Evolutionary conservation across 2,329 filamentous ascomycete genomes (phyloP).

Genomic region (Nemania abortiva): DNA sequence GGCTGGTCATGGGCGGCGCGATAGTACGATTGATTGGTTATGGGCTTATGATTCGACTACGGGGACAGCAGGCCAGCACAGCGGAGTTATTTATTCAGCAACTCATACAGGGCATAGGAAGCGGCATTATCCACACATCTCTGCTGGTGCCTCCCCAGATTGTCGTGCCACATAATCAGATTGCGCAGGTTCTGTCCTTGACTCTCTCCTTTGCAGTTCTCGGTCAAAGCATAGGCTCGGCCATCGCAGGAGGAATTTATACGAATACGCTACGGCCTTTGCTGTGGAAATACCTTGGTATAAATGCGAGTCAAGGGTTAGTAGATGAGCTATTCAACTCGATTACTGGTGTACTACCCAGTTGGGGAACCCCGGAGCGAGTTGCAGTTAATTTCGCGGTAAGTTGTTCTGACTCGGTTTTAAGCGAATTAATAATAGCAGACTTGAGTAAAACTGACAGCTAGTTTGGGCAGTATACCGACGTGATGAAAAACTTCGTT

Average conservation of each 20-base stretch:
- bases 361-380: not conserved
- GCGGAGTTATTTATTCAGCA: not conserved
- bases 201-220: not conserved
- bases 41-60: not conserved
- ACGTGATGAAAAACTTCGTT: not conserved
- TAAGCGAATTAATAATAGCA: not conserved
- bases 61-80: not conserved
- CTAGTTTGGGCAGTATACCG: not conserved
- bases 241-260: not conserved
- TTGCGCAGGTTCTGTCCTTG: constrained; percentile 1
- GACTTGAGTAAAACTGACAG: not conserved
- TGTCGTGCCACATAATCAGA: not conserved
- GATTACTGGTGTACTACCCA: not conserved
- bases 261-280: not conserved
- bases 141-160: not conserved
- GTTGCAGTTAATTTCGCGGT: not conserved
- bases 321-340: constrained; percentile 2
- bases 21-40: not conserved
- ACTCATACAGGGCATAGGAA: not conserved
- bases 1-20: not conserved
- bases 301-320: not conserved
- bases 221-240: not conserved
- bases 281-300: constrained; percentile 1
- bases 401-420: not conserved
- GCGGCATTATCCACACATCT: not conserved